phyloP scores from a whole-genome alignment of 1,284 basidiomycete species.

The Irpex sp. region DNA sequence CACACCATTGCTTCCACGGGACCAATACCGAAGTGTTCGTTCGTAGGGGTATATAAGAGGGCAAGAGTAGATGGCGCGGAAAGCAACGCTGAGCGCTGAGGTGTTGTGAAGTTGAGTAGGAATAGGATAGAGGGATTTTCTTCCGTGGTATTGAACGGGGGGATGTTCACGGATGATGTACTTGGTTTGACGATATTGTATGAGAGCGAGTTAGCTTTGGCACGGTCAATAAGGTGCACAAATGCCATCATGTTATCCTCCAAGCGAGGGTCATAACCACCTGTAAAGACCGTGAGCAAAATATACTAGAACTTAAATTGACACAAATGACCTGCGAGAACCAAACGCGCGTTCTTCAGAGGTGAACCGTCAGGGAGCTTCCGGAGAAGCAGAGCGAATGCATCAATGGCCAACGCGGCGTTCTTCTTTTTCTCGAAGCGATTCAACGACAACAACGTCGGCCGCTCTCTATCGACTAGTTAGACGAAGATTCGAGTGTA shows the following conservation, averaged over 20 bases:
- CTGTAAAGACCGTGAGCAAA: slow-evolving; percentile 28
- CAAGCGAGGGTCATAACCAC: slow-evolving; percentile 74
- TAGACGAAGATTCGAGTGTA: not conserved
- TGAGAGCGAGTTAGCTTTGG: slow-evolving; percentile 45
- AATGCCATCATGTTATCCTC: slow-evolving; percentile 72
- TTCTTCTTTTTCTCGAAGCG: slow-evolving; percentile 98
- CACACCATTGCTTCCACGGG: slow-evolving; percentile 95
- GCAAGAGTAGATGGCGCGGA: slow-evolving; percentile 61
- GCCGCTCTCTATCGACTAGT: slow-evolving; percentile 48
- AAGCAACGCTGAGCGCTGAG: slow-evolving; percentile 78
- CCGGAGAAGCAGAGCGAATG: slow-evolving; percentile 60
- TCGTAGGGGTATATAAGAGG: slow-evolving; percentile 90
- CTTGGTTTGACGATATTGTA: slow-evolving; percentile 51
- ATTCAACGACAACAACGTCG: slow-evolving; percentile 87
- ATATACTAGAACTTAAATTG: not conserved
- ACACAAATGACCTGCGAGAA: slow-evolving; percentile 65
- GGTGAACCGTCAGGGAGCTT: slow-evolving; percentile 6
- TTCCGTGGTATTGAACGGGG: slow-evolving; percentile 32
- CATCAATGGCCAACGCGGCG: slow-evolving; percentile 72
- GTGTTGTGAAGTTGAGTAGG: slow-evolving; percentile 82
- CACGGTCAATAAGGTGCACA: slow-evolving; percentile 50
- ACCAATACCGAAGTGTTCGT: slow-evolving; percentile 98
- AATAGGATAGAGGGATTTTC: slow-evolving; percentile 51
- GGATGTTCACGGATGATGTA: slow-evolving; percentile 32
- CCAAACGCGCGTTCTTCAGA: slow-evolving; percentile 47